Evolutionary conservation across 2,329 filamentous ascomycete genomes (phyloP), one percentile per base, ranked within the genome.

Genomic region (Fonsecaea multimorphosa): DNA sequence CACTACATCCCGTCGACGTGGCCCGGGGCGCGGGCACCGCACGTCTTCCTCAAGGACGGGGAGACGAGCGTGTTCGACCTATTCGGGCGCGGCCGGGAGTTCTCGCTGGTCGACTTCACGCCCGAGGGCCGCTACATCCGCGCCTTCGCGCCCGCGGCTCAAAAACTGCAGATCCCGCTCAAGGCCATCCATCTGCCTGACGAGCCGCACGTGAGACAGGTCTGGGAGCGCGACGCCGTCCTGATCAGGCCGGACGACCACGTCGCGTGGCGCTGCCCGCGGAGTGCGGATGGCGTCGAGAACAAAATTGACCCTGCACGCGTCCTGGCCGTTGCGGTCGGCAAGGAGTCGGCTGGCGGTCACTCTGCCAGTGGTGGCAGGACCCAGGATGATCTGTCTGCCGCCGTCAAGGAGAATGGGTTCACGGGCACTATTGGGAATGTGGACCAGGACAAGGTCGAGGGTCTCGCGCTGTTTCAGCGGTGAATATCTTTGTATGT

Each of bases 11-110:
- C 76, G 5, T 72, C 70, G 11, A 78, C 76, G 1, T 67, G 71
- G 66, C 76, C 76, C 4, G 75, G 76, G 3, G 63, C 64, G 31
- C 67, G 75, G 12, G 74, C 72, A 1, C 76, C 76, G 9, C 75
- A 77, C 71, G 72, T 77, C 1, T 75, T 71, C 22, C 62, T 78
- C 36, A 70, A 67, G 22, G 72, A 76, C 53, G 72, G 68, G 3
- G 34, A 60, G 19, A 73, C 74, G 1, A 73, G 71, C 40, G 74
- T 69, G 8, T 69, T 71, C 55, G 74, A 76, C 53, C 58, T 73
- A 3, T 74, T 75, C 44, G 68, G 68, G 0, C 31, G 12, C 5
- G 74, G 74, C 2, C 19, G 22, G 9, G 53, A 64, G 40, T 69
- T 51, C 54, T 60, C 64, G 3, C 16, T 69, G 9, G 58, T 69